Evolutionary conservation across 192 early-diverging fungal genomes (phyloP).

Genomic region (Chytriomyces hyalinus): DNA sequence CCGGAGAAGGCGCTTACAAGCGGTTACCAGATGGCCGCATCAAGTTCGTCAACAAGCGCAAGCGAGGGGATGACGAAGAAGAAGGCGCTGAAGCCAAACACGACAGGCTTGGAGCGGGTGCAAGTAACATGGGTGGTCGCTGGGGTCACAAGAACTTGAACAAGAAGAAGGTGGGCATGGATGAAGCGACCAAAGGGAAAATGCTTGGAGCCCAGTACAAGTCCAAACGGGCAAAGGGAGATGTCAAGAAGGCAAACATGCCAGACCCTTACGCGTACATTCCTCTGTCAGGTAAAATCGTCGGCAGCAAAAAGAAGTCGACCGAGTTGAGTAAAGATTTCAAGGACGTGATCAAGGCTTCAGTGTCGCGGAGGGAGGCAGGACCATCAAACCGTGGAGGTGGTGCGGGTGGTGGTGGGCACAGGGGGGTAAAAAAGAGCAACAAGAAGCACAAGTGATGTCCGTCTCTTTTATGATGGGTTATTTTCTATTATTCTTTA

Average conservation of each 20-base stretch:
- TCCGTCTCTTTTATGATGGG: background rate
- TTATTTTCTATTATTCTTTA: background rate
- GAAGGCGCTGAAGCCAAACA: constrained; percentile 37
- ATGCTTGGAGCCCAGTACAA: constrained; percentile 81
- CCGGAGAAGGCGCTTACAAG: constrained; percentile 81
- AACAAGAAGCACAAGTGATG: constrained; percentile 57
- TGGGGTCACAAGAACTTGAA: constrained; percentile 29
- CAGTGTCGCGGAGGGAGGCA: background rate
- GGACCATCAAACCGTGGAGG: background rate
- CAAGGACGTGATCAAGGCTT: constrained; percentile 54
- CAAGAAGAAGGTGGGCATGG: constrained; percentile 35
- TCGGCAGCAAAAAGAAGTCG: constrained; percentile 59
- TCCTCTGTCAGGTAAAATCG: constrained; percentile 76
- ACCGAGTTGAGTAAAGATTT: constrained; percentile 46
- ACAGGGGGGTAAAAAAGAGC: constrained; percentile 39
- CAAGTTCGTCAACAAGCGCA: constrained; percentile 77
- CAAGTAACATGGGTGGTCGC: constrained; percentile 33
- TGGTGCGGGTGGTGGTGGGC: constrained; percentile 4
- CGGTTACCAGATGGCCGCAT: constrained; percentile 83
- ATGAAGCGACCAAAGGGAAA: constrained; percentile 23
- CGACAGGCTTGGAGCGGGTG: constrained; percentile 29
- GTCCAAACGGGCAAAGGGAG: constrained; percentile 84
- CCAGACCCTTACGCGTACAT: constrained; percentile 96
- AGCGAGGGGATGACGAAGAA: constrained; percentile 57
- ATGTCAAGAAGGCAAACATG: constrained; percentile 86